Evolutionary conservation across 1,284 basidiomycete species (phyloP).

Genomic region (Ustilago tritici): DNA sequence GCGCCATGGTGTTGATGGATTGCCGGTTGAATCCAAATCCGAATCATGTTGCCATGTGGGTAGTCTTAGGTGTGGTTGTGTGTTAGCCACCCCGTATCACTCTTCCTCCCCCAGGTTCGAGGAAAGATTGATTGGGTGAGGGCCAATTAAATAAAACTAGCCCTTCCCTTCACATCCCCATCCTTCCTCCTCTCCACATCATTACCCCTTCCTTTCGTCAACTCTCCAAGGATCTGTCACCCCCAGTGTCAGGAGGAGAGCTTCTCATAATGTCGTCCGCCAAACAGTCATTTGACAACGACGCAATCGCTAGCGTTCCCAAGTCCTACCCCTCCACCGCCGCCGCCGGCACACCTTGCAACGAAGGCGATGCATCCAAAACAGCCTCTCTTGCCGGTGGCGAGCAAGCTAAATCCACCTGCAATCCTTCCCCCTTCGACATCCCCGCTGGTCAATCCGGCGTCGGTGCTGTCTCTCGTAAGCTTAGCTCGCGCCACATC

Average conservation of each 20-base stretch:
- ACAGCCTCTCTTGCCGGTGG: slow-evolving; percentile 20
- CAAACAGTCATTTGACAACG: slow-evolving; percentile 37
- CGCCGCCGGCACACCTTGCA: neutral
- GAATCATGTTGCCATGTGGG: slow-evolving; percentile 10
- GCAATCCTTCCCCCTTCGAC: slow-evolving; percentile 35
- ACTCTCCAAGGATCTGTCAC: slow-evolving; percentile 36
- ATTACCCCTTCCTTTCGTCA: neutral
- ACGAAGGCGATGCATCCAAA: slow-evolving; percentile 31
- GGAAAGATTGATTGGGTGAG: neutral
- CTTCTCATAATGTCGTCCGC: slow-evolving; percentile 31
- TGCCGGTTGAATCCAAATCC: slow-evolving; percentile 12
- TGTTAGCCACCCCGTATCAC: too few species aligned
- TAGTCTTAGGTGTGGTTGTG: neutral
- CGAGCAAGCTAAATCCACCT: slow-evolving; percentile 22
- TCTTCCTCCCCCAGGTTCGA: slow-evolving; percentile 1
- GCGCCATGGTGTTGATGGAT: slow-evolving; percentile 16
- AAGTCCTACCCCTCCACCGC: slow-evolving; percentile 28
- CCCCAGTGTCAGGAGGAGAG: slow-evolving; percentile 30
- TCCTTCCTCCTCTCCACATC: neutral
- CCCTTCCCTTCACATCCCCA: neutral
- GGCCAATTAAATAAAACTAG: slow-evolving; percentile 14
- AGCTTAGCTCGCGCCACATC: slow-evolving; percentile 47
- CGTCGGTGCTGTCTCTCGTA: slow-evolving; percentile 45
- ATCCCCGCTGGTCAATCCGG: slow-evolving; percentile 38
- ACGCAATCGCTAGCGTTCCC: slow-evolving; percentile 39